These are phyloP conservation scores for Candida sanyiensis DNA, from an alignment of 805 yeast species.

Conservation along the genomic window DNA sequence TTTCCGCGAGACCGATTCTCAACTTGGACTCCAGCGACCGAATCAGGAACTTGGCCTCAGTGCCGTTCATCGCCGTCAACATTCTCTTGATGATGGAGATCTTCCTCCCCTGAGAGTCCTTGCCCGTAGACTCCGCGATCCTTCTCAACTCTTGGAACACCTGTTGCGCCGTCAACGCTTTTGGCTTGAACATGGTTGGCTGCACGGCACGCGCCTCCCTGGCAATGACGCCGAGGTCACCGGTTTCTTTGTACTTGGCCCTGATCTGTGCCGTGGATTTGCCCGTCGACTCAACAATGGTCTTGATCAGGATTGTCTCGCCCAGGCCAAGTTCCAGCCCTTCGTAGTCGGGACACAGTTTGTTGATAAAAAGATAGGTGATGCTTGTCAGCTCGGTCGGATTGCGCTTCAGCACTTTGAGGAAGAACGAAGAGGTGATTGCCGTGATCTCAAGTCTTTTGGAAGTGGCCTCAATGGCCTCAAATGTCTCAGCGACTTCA, in stretches of 20 bases:
- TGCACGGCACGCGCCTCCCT: conserved; percentile 77
- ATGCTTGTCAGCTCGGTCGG: conserved; percentile 56
- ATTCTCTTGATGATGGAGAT: conserved; percentile 73
- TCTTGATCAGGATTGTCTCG: conserved; percentile 80
- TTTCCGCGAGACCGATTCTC: conserved; percentile 91
- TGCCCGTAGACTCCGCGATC: conserved; percentile 76
- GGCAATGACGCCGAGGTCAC: conserved; percentile 91
- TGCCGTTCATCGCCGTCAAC: conserved; percentile 78
- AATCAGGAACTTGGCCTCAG: conserved; percentile 86
- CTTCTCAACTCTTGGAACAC: conserved; percentile 72
- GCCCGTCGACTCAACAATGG: conserved; percentile 88
- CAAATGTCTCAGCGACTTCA: conserved; percentile 57
- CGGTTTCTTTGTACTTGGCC: conserved; percentile 67
- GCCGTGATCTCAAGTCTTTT: conserved; percentile 80
- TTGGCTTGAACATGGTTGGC: conserved; percentile 90
- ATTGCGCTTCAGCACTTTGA: conserved; percentile 50
- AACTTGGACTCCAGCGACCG: conserved; percentile 90
- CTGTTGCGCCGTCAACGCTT: conserved; percentile 61
- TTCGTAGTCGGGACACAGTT: conserved; percentile 93
- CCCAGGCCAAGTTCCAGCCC: conserved; percentile 93
- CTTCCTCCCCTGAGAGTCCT: conserved; percentile 74
- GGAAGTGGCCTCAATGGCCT: conserved; percentile 70
- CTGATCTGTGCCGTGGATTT: conserved; percentile 65
- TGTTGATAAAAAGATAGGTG: conserved; percentile 79
- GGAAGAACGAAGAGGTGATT: conserved; percentile 66